Conservation (phyloP, 352 stramenopile species). For the Globisporangium acanthophoron region DNA sequence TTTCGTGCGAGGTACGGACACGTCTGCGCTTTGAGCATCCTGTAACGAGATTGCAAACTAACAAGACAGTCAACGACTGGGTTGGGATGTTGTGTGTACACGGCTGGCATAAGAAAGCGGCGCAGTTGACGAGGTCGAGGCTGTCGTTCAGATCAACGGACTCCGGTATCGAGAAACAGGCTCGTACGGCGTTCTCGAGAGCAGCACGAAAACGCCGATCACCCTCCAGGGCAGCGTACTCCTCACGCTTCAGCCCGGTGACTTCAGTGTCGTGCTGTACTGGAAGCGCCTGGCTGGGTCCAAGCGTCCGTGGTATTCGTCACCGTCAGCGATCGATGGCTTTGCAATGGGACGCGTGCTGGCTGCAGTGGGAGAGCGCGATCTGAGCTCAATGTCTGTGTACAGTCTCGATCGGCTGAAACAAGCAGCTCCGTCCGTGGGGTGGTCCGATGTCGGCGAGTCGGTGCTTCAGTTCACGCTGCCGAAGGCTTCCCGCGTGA, state of each 20-base stretch:
- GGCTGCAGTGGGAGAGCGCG: conserved; percentile 41
- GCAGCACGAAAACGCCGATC: conserved; percentile 48
- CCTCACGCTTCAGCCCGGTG: conserved; percentile 53
- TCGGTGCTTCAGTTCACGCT: conserved; percentile 71
- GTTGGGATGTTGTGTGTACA: not conserved
- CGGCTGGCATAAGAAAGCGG: conserved; percentile 26
- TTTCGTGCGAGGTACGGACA: conserved; percentile 38
- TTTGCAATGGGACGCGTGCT: conserved; percentile 68
- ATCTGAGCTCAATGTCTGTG: conserved; percentile 41
- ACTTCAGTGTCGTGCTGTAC: conserved; percentile 51
- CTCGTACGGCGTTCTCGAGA: conserved; percentile 49
- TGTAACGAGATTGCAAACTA: not conserved
- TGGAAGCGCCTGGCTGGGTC: conserved; percentile 52
- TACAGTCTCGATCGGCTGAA: conserved; percentile 49
- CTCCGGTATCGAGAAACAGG: conserved; percentile 63
- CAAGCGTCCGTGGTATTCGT: conserved; percentile 58
- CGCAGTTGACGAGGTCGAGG: conserved; percentile 59
- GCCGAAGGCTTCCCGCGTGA: conserved; percentile 44
- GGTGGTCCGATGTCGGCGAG: conserved; percentile 76
- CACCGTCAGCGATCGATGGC: conserved; percentile 47
- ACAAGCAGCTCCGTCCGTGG: conserved; percentile 14
- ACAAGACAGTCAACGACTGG: not conserved
- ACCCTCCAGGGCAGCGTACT: conserved; percentile 57
- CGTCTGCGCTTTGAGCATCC: not conserved
- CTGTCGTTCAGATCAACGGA: conserved; percentile 56